Percentiles rank a stretch among this genome's conserved stretches.
Conservation (phyloP, 2,329 filamentous ascomycete genomes). For the Colletotrichum incanum region DNA sequence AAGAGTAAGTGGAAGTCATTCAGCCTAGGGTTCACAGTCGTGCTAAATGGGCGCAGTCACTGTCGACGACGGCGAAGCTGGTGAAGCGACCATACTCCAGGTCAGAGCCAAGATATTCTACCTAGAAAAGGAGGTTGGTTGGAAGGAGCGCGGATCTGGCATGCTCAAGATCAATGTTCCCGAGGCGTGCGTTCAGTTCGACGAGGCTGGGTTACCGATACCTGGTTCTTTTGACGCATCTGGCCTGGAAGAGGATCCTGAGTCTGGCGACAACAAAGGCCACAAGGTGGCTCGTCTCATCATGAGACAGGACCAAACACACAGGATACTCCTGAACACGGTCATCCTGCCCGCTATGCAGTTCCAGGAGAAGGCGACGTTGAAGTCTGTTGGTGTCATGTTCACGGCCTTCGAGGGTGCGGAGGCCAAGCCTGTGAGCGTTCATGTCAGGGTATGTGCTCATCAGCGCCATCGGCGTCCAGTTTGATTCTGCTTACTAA, state of each 20-base stretch:
- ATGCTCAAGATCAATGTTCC: conserved; percentile 88
- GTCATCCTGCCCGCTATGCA: conserved; percentile 84
- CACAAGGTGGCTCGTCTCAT: conserved; percentile 79
- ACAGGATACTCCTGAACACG: conserved; percentile 89
- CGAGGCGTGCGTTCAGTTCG: conserved; percentile 68
- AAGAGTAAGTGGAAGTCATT: conserved; percentile 70
- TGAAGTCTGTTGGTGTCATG: conserved; percentile 79
- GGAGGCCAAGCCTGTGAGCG: conserved; percentile 68
- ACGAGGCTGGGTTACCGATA: conserved; percentile 66
- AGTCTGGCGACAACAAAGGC: conserved; percentile 43
- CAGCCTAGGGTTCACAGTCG: background rate
- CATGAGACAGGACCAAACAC: conserved; percentile 92
- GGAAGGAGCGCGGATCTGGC: conserved; percentile 92
- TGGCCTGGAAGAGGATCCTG: conserved; percentile 57
- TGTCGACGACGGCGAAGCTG: conserved; percentile 89
- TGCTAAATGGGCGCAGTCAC: conserved; percentile 64
- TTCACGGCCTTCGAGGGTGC: conserved; percentile 75
- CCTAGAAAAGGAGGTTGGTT: conserved; percentile 79
- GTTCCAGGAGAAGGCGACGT: conserved; percentile 82
- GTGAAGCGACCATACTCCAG: conserved; percentile 81
- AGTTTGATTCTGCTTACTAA: conserved; percentile 24
- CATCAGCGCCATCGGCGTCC: background rate
- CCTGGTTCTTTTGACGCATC: conserved; percentile 72
- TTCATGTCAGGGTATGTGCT: conserved; percentile 72
- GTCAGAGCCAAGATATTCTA: conserved; percentile 89